Evolutionary conservation across 768 basidiomycete genomes (phyloP).

Genomic region (Lentinula edodes): DNA sequence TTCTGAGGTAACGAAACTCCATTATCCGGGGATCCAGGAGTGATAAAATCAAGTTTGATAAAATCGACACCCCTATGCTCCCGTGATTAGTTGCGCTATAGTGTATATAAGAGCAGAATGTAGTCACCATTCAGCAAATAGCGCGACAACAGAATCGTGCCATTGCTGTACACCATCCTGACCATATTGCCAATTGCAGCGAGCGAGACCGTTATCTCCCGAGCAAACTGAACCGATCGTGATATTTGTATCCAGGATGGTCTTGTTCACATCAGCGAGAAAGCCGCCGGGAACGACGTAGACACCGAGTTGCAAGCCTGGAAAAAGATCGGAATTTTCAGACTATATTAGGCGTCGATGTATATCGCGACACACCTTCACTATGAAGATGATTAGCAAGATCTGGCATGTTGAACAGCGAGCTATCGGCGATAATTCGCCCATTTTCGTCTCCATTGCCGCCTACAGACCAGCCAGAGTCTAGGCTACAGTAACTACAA

Average conservation of each 20-base stretch:
- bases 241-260: slow-evolving; percentile 5
- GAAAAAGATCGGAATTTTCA: not conserved
- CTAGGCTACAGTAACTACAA: slow-evolving; percentile 4
- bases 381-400: slow-evolving; percentile 6
- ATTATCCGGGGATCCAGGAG: slow-evolving; percentile 8
- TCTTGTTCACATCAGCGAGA: slow-evolving; percentile 6
- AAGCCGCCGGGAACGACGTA: slow-evolving; percentile 9
- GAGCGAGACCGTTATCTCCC: slow-evolving; percentile 6
- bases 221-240: slow-evolving; percentile 8
- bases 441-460: slow-evolving; percentile 9
- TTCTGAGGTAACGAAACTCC: slow-evolving; percentile 6
- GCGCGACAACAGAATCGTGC: slow-evolving; percentile 7
- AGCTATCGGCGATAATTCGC: slow-evolving; percentile 7
- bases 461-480: slow-evolving; percentile 11
- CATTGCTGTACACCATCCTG: slow-evolving; percentile 9
- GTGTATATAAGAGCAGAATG: not conserved
- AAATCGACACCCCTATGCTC: slow-evolving; percentile 9
- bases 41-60: slow-evolving; percentile 11
- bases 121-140: slow-evolving; percentile 9
- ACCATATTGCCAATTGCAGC: slow-evolving; percentile 8
- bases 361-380: not conserved
- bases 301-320: slow-evolving; percentile 6
- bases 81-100: not conserved
- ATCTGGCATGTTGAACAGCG: slow-evolving; percentile 1
- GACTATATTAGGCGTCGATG: not conserved